Conservation (phyloP, 169 alveolate genomes). For the Cryptosporidium viatorum region DNA sequence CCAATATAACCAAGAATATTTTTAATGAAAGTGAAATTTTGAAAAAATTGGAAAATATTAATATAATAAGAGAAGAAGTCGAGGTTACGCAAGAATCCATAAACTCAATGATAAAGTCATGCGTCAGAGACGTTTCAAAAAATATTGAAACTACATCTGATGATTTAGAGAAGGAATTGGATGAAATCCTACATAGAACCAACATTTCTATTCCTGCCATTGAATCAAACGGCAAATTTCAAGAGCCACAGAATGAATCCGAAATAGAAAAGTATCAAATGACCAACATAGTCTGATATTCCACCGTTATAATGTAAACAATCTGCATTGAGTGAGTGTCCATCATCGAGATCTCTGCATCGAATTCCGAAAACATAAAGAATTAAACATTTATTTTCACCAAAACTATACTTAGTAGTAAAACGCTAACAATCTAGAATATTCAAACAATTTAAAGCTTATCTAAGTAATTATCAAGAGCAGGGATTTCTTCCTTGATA, state of each 20-base stretch:
- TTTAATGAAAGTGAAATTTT: conserved; percentile 36
- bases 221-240: background rate
- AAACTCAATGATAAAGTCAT: conserved; percentile 42
- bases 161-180: conserved; percentile 52
- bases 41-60: conserved; percentile 49
- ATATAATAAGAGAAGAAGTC: conserved; percentile 28
- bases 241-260: background rate
- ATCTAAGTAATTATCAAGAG: conserved; percentile 95
- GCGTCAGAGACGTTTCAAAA: background rate
- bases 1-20: conserved; percentile 26
- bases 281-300: background rate
- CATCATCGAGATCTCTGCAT: background rate
- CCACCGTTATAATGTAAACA: too few species aligned
- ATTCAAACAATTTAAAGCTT: conserved; percentile 88
- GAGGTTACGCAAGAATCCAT: conserved; percentile 43
- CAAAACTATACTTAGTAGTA: conserved; percentile 9
- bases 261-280: background rate
- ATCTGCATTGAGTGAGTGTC: too few species aligned
- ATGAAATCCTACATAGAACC: background rate
- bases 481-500: conserved; percentile 96
- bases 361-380: background rate
- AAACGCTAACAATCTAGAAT: conserved; percentile 19
- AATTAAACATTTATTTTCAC: background rate
- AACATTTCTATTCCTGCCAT: background rate
- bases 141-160: background rate